phyloP scores from a whole-genome alignment of 805 yeast genomes.

The Cyberlindnera amylophila region DNA sequence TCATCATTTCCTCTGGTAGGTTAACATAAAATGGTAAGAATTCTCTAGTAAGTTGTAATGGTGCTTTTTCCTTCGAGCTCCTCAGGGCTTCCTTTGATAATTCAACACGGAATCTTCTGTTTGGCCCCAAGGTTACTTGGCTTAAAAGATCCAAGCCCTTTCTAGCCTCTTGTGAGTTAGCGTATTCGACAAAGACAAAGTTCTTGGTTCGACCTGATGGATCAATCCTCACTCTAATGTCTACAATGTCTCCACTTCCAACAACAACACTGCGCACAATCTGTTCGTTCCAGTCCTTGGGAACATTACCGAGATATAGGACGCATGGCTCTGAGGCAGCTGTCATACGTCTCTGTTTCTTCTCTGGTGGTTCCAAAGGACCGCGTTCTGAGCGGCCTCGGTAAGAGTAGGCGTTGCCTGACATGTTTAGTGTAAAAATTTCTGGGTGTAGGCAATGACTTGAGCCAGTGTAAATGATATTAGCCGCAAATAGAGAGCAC shows the following conservation, averaged over 20 bases:
- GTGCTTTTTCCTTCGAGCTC: conserved; percentile 35
- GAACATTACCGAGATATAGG: conserved; percentile 59
- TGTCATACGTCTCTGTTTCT: conserved; percentile 11
- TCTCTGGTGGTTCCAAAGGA: conserved; percentile 14
- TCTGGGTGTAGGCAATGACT: too few species aligned
- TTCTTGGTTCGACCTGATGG: conserved; percentile 56
- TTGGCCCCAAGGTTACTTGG: conserved; percentile 42
- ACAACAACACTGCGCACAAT: conserved; percentile 61
- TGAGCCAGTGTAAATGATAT: too few species aligned
- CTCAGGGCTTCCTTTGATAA: conserved; percentile 58
- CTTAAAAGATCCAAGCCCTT: conserved; percentile 42
- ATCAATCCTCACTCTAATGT: conserved; percentile 42
- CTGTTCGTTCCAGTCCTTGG: conserved; percentile 68
- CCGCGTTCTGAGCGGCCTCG: conserved; percentile 8
- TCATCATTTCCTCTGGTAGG: conserved; percentile 38
- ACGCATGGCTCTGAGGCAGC: conserved; percentile 31
- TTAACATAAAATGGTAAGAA: conserved; percentile 54
- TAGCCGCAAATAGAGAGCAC: too few species aligned
- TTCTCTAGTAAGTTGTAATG: conserved; percentile 41
- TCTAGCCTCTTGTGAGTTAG: conserved; percentile 47
- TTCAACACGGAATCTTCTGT: conserved; percentile 49
- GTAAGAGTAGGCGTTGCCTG: conserved; percentile 17
- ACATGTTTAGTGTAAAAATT: conserved; percentile 12
- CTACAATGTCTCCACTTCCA: conserved; percentile 69
- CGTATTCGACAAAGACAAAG: conserved; percentile 62